Percentiles rank a stretch among this genome's conserved stretches.
These are phyloP conservation scores for Xylaria bambusicola DNA, from an alignment of 495 filamentous ascomycete genomes.

Conservation along the genomic window DNA sequence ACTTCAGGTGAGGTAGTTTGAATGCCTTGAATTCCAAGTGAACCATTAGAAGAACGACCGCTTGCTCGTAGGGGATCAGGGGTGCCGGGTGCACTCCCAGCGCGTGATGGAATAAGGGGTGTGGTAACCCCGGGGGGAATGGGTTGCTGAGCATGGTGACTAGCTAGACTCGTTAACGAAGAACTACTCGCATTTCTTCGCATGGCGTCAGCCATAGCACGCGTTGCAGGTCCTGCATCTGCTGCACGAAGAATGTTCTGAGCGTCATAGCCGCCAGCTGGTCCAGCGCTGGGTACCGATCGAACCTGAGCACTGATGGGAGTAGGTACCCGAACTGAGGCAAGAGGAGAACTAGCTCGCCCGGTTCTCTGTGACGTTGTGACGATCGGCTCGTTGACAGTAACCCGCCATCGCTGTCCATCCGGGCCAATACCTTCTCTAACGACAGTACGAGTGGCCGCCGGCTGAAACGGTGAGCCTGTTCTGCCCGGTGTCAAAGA, in stretches of 20 bases:
- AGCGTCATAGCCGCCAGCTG: slow-evolving; percentile 34
- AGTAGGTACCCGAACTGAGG: slow-evolving; percentile 5
- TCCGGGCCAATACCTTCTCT: slow-evolving; percentile 33
- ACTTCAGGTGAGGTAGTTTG: slow-evolving; percentile 41
- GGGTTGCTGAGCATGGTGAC: slow-evolving; percentile 34
- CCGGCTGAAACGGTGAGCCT: slow-evolving; percentile 22
- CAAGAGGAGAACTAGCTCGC: slow-evolving; percentile 23
- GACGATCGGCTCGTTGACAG: slow-evolving; percentile 28
- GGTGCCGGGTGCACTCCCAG: slow-evolving; percentile 44
- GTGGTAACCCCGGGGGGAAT: slow-evolving; percentile 46
- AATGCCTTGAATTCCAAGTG: slow-evolving; percentile 12
- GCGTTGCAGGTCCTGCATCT: slow-evolving; percentile 43
- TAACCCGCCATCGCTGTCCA: slow-evolving; percentile 35
- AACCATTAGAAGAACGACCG: slow-evolving; percentile 23
- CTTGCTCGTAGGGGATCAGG: slow-evolving; percentile 39
- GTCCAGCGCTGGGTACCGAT: slow-evolving; percentile 21
- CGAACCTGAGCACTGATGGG: slow-evolving; percentile 14
- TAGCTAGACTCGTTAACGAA: slow-evolving; percentile 37
- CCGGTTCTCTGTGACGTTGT: slow-evolving; percentile 12
- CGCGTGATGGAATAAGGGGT: slow-evolving; percentile 39
- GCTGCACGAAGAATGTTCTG: slow-evolving; percentile 45
- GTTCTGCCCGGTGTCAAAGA: slow-evolving; percentile 25
- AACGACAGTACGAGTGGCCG: slow-evolving; percentile 22
- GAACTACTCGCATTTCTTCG: slow-evolving; percentile 49
- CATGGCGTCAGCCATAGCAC: slow-evolving; percentile 49